Percentiles rank a stretch among this genome's conserved stretches.
Conservation (phyloP, 768 basidiomycete genomes). For the Mycena metata region DNA sequence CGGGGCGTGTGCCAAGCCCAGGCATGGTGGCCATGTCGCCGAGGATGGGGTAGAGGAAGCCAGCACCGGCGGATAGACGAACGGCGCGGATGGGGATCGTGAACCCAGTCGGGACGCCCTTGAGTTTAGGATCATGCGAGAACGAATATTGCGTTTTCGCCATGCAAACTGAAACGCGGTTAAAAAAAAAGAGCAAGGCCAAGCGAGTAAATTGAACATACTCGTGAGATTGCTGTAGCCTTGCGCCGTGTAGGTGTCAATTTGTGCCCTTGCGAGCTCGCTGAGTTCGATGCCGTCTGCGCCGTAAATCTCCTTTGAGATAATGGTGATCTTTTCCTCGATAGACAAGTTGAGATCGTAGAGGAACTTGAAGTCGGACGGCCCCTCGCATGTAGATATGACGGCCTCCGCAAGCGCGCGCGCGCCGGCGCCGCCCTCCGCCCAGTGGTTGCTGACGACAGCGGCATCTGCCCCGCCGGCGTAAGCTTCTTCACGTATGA, state of each 20-base stretch:
- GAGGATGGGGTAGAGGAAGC: conserved; percentile 95
- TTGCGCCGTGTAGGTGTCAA: conserved; percentile 93
- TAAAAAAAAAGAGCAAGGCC: conserved; percentile 14
- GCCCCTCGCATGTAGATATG: conserved; percentile 84
- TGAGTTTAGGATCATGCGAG: conserved; percentile 92
- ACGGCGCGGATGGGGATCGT: conserved; percentile 92
- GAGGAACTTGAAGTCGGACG: conserved; percentile 91
- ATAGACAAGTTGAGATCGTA: conserved; percentile 89
- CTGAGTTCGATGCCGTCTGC: conserved; percentile 92
- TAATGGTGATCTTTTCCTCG: conserved; percentile 88
- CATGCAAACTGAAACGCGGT: conserved; percentile 81
- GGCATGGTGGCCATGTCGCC: conserved; percentile 99
- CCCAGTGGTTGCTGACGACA: conserved; percentile 98
- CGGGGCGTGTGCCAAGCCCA: conserved; percentile 92
- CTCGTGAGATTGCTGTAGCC: conserved; percentile 86
- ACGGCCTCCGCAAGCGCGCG: conserved; percentile 93
- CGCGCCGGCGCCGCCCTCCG: conserved; percentile 93
- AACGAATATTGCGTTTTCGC: conserved; percentile 99
- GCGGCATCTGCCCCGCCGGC: conserved; percentile 94
- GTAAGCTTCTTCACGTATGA: conserved; percentile 85
- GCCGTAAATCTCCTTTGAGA: conserved; percentile 93
- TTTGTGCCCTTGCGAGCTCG: conserved; percentile 85
- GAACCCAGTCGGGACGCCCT: conserved; percentile 93
- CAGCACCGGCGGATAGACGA: conserved; percentile 91
- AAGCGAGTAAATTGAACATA: conserved; percentile 52